Evolutionary conservation across 2,329 filamentous ascomycete species (phyloP).

Genomic region (Ophiostoma quercus): DNA sequence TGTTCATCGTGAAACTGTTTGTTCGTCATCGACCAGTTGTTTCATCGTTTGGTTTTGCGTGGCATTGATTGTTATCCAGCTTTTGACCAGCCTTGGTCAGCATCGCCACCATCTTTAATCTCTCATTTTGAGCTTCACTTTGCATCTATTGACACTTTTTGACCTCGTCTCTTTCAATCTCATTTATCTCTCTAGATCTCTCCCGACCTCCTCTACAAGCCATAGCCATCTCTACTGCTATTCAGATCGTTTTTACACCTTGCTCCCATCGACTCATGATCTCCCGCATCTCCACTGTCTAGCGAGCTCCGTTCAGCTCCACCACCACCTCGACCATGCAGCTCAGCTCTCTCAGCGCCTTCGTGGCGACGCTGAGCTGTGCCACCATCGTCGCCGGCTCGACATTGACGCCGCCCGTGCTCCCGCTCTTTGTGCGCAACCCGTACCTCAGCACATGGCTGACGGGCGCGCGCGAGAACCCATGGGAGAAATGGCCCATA

Average conservation of each 20-base stretch:
- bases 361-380: slow-evolving; percentile 22
- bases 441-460: slow-evolving; percentile 60
- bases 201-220: not conserved
- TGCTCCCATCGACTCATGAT: not conserved
- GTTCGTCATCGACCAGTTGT: not conserved
- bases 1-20: not conserved
- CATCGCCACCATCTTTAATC: not conserved
- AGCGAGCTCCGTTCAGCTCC: slow-evolving; percentile 4
- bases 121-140: not conserved
- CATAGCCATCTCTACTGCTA: not conserved
- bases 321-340: slow-evolving; percentile 21
- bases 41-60: not conserved
- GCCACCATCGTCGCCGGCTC: slow-evolving; percentile 43
- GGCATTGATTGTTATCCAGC: not conserved
- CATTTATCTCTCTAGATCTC: not conserved
- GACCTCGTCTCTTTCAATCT: not conserved
- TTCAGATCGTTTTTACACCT: not conserved
- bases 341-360: slow-evolving; percentile 13
- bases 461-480: slow-evolving; percentile 61
- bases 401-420: slow-evolving; percentile 50
- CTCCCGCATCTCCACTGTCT: not conserved
- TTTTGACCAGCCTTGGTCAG: not conserved
- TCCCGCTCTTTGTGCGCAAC: slow-evolving; percentile 55
- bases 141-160: not conserved
- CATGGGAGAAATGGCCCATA: slow-evolving; percentile 83